Percentiles rank a stretch among this genome's conserved stretches.
These are phyloP conservation scores for Coprinopsis cinerea DNA, from an alignment of 768 basidiomycete genomes.

Conservation along the genomic window DNA sequence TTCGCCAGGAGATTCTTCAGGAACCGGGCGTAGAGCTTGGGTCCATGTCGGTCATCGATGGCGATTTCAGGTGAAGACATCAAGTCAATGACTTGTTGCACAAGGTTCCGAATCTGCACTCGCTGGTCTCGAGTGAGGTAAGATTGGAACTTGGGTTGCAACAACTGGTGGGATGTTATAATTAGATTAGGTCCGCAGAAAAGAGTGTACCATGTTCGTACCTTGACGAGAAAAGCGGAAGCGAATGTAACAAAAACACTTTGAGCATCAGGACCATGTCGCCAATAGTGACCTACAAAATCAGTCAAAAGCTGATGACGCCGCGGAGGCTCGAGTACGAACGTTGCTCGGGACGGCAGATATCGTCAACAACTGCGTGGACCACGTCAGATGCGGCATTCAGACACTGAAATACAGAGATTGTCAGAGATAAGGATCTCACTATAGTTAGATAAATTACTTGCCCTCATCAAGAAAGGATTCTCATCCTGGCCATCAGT, in stretches of 20 bases:
- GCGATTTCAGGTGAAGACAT: constrained; percentile 66
- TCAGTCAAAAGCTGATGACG: constrained; percentile 4
- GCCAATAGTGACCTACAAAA: constrained; percentile 38
- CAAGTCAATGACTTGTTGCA: constrained; percentile 62
- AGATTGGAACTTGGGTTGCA: constrained; percentile 67
- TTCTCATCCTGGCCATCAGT: constrained; percentile 50
- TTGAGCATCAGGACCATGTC: constrained; percentile 76
- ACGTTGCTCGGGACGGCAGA: constrained; percentile 55
- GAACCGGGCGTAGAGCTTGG: constrained; percentile 76
- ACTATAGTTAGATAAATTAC: too few relatives aligned
- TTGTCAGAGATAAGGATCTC: too few relatives aligned
- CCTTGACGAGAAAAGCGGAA: constrained; percentile 78
- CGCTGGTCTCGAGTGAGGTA: constrained; percentile 57
- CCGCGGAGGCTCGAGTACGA: constrained; percentile 16
- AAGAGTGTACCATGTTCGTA: constrained; percentile 19
- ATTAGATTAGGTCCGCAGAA: neutral
- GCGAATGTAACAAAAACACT: constrained; percentile 79
- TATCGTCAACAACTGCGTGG: constrained; percentile 49
- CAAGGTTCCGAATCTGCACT: constrained; percentile 52
- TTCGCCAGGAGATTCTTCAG: constrained; percentile 62
- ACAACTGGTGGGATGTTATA: constrained; percentile 38
- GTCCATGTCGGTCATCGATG: constrained; percentile 77
- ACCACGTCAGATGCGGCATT: constrained; percentile 63
- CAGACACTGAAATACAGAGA: constrained; percentile 47
- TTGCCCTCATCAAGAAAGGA: constrained; percentile 58